These are phyloP conservation scores for Ceriops zippeliana DNA, from an alignment of 345 rosid genomes.

Conservation along the genomic window DNA sequence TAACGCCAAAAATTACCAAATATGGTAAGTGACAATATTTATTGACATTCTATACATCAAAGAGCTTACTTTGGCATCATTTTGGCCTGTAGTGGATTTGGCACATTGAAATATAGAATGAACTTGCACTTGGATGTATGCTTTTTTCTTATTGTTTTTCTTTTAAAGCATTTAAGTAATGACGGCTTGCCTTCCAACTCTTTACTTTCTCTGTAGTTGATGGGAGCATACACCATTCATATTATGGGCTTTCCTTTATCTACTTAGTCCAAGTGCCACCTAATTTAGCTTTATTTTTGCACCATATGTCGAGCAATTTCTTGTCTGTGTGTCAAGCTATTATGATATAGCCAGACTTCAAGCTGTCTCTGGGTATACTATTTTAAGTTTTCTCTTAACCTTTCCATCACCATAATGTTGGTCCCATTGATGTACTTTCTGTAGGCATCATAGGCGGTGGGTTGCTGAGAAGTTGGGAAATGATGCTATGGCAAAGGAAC, in stretches of 20 bases:
- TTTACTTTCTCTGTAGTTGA: background rate
- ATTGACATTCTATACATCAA: background rate
- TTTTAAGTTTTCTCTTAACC: background rate
- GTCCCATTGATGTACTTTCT: conserved; percentile 3
- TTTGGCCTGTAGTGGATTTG: no score
- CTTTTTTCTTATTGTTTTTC: background rate
- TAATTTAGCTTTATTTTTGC: background rate
- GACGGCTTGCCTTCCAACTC: background rate
- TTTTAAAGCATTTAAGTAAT: background rate
- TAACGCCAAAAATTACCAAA: conserved; percentile 82
- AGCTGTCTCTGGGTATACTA: background rate
- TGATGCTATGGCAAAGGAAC: conserved; percentile 55
- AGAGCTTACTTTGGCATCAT: no score
- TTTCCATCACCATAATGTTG: background rate
- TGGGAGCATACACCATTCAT: background rate
- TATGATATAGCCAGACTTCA: conserved; percentile 12
- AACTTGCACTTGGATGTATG: no score
- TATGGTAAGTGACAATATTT: conserved; percentile 52
- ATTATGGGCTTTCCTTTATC: background rate
- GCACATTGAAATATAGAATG: no score
- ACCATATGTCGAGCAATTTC: background rate
- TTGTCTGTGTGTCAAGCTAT: background rate
- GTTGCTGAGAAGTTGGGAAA: conserved; percentile 81
- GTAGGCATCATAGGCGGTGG: conserved; percentile 97
- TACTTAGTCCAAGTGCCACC: background rate